These are phyloP conservation scores for Pseudogymnoascus sp. DNA, from an alignment of 2,329 filamentous ascomycete species.

Conservation along the genomic window DNA sequence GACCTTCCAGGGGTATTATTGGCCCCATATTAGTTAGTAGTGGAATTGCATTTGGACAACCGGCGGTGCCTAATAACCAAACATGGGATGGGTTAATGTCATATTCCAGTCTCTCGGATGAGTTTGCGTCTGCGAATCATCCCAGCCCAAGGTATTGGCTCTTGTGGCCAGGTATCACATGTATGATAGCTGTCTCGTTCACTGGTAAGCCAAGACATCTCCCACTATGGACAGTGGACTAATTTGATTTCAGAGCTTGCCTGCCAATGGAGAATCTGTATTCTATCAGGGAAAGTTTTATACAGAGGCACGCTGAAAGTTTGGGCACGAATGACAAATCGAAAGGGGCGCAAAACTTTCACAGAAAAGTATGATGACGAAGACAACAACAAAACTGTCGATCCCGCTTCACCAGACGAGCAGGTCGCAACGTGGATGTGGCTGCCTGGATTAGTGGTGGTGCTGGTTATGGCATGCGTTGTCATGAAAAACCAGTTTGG, in stretches of 20 bases:
- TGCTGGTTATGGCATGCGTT: neutral
- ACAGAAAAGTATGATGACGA: neutral
- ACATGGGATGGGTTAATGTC: slow-evolving; percentile 3
- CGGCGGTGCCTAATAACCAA: neutral
- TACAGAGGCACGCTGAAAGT: neutral
- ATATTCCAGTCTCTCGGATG: neutral
- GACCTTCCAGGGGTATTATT: neutral
- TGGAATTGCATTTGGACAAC: slow-evolving; percentile 3
- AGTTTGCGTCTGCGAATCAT: neutral
- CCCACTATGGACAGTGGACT: neutral
- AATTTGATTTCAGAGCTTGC: neutral
- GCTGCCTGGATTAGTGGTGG: neutral
- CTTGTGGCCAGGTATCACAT: neutral
- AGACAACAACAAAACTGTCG: neutral
- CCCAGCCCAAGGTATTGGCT: neutral
- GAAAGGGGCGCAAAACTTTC: neutral
- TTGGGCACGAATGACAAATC: neutral
- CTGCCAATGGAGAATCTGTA: slow-evolving; percentile 5
- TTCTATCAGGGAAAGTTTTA: neutral
- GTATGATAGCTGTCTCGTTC: slow-evolving; percentile 1
- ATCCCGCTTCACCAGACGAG: neutral
- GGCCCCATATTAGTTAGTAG: neutral
- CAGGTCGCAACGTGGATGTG: neutral
- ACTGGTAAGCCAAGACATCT: neutral
- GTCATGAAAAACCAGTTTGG: neutral